Percentiles rank a stretch among this genome's conserved stretches.
Evolutionary conservation across 2,329 filamentous ascomycete genomes (phyloP).

Genomic region (Fusarium sp.): DNA sequence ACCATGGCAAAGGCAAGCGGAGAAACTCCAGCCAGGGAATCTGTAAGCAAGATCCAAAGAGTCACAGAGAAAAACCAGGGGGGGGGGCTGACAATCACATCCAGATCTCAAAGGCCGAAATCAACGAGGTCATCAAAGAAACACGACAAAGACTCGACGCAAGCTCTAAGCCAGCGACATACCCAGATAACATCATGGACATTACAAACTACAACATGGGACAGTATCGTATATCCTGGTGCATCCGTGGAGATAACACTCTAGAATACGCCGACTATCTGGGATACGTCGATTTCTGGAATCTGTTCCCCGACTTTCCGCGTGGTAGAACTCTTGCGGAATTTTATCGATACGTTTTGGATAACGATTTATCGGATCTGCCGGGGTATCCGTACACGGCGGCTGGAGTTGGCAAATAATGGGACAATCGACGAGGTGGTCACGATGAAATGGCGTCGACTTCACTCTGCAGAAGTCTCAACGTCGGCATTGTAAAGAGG

Average conservation of each 20-base stretch:
- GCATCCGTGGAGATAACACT: neutral
- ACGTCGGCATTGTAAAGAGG: neutral
- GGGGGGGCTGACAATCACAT: neutral
- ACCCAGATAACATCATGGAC: neutral
- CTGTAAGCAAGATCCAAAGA: neutral
- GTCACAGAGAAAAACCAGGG: neutral
- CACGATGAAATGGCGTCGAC: neutral
- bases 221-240: neutral
- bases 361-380: neutral
- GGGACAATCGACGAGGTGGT: neutral
- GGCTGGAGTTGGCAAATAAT: neutral
- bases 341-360: neutral
- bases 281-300: neutral
- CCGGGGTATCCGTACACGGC: neutral
- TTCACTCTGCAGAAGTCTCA: neutral
- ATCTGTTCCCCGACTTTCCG: neutral
- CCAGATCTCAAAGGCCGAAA: neutral
- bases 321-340: neutral
- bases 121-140: neutral
- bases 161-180: neutral
- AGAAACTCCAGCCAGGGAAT: neutral
- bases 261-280: neutral
- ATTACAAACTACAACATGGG: neutral
- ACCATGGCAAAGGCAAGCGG: neutral
- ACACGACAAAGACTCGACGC: neutral